These are phyloP conservation scores for Aspergillus neotritici DNA, from an alignment of 2,329 filamentous ascomycete genomes.

Conservation along the genomic window DNA sequence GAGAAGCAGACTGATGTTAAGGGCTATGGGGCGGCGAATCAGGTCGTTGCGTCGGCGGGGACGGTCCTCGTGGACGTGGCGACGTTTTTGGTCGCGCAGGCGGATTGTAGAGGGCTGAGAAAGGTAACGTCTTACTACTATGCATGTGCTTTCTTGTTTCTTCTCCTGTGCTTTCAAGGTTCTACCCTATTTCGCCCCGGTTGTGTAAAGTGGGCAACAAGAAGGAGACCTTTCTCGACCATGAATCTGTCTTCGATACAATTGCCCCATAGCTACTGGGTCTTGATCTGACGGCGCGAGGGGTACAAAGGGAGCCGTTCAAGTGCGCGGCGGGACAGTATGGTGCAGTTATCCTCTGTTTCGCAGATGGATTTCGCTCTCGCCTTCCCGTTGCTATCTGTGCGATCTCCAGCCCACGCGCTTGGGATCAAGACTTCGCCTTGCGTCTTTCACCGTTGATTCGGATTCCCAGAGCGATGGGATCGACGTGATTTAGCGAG, in stretches of 20 bases:
- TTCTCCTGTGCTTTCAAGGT: neutral
- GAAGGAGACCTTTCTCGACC: constrained; percentile 48
- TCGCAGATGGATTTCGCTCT: constrained; percentile 32
- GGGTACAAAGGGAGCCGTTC: neutral
- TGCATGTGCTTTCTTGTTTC: constrained; percentile 3
- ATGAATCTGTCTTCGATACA: constrained; percentile 55
- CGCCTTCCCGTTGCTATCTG: neutral
- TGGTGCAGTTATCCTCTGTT: constrained; percentile 30
- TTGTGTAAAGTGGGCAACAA: constrained; percentile 42
- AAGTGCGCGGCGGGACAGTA: constrained; percentile 2
- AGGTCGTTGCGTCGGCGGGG: constrained; percentile 59
- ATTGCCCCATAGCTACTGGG: constrained; percentile 48
- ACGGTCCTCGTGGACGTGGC: constrained; percentile 76
- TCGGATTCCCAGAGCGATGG: constrained; percentile 21
- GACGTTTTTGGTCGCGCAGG: constrained; percentile 64
- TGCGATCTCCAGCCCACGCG: neutral
- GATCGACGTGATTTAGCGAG: constrained; percentile 32
- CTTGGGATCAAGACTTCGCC: constrained; percentile 13
- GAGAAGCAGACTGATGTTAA: constrained; percentile 54
- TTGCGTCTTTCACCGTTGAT: constrained; percentile 20
- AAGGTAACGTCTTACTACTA: constrained; percentile 25
- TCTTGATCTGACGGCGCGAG: constrained; percentile 3
- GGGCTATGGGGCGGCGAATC: constrained; percentile 78
- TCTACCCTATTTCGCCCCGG: neutral
- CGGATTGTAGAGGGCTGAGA: constrained; percentile 54